phyloP scores from a whole-genome alignment of 2,329 filamentous ascomycete genomes.

The Colletotrichum sp. region DNA sequence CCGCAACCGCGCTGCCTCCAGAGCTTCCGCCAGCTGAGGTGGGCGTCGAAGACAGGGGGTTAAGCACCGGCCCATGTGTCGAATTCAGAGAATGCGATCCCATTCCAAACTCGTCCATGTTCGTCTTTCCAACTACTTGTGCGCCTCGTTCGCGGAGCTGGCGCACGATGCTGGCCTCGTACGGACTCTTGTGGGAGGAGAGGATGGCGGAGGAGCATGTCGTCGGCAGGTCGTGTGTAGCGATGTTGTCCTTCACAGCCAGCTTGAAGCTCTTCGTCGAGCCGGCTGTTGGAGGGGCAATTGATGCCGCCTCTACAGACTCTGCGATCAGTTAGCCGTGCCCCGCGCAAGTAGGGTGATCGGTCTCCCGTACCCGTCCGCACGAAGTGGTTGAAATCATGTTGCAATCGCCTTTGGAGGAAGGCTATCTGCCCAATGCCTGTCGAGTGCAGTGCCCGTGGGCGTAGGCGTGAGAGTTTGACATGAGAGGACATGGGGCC shows the following conservation, averaged over 20 bases:
- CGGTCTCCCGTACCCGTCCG: neutral
- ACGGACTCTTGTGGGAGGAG: conserved; percentile 73
- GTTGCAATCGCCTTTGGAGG: neutral
- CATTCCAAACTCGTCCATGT: conserved; percentile 97
- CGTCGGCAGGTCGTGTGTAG: conserved; percentile 68
- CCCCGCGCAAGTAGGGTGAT: neutral
- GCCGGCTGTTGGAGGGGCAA: neutral
- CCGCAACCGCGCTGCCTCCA: conserved; percentile 88
- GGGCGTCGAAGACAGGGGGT: conserved; percentile 41
- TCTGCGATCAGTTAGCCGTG: neutral
- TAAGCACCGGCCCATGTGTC: conserved; percentile 67
- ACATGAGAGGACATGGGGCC: conserved; percentile 21
- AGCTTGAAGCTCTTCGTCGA: conserved; percentile 44
- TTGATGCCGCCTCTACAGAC: neutral
- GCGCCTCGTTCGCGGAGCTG: conserved; percentile 69
- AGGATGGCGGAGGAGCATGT: conserved; percentile 85
- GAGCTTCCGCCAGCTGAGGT: conserved; percentile 87
- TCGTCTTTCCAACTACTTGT: conserved; percentile 77
- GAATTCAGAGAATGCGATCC: conserved; percentile 82
- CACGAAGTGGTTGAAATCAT: conserved; percentile 21
- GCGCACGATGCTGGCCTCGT: conserved; percentile 80
- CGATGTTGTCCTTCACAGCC: conserved; percentile 81
- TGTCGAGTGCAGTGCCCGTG: neutral
- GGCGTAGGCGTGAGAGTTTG: conserved; percentile 12
- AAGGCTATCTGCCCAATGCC: neutral